Conservation (phyloP, 306 rosid genomes). For the Begonia loranthoides region DNA sequence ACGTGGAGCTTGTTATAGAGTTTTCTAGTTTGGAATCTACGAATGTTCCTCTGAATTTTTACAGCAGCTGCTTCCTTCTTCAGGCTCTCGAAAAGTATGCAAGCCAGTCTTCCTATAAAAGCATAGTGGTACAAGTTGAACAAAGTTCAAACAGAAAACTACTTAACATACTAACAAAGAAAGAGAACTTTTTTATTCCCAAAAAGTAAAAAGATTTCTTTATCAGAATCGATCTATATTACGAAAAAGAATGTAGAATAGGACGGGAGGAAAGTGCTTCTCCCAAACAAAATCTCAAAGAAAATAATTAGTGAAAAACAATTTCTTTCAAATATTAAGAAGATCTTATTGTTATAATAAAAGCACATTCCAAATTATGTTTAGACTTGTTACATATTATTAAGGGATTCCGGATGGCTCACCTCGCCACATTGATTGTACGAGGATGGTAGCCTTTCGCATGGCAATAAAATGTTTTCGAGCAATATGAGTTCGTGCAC, state of each 20-base stretch:
- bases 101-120: constrained; percentile 69
- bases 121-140: constrained; percentile 8
- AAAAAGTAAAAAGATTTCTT: too few species aligned
- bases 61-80: constrained; percentile 63
- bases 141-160: constrained; percentile 2
- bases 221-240: too few species aligned
- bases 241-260: too few species aligned
- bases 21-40: constrained; percentile 50
- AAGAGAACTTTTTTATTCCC: too few species aligned
- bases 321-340: too few species aligned
- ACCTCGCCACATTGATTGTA: constrained; percentile 92
- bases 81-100: constrained; percentile 50
- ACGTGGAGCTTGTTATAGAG: constrained; percentile 40
- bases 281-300: too few species aligned
- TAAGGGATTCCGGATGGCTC: constrained; percentile 16
- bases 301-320: too few species aligned
- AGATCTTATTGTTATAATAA: too few species aligned
- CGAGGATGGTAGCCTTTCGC: constrained; percentile 40
- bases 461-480: constrained; percentile 62
- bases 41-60: constrained; percentile 66
- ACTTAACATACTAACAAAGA: too few species aligned
- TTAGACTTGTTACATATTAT: background rate
- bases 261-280: too few species aligned
- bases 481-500: constrained; percentile 69
- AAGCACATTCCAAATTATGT: too few species aligned